These are phyloP conservation scores for Cymbidium sinense DNA, from an alignment of 106 monocot genomes.

Conservation along the genomic window DNA sequence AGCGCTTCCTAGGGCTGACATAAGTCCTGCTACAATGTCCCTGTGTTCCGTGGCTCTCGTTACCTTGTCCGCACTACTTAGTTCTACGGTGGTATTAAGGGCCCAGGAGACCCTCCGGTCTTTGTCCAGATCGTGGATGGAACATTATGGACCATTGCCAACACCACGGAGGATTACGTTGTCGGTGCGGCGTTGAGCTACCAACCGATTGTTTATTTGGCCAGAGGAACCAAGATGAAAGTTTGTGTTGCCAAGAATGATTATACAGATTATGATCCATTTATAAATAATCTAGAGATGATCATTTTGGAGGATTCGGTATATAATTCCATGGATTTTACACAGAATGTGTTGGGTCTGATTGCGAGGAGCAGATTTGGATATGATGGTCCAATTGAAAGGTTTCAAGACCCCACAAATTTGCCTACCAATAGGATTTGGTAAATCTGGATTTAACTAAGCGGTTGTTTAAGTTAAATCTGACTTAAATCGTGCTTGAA, in stretches of 20 bases:
- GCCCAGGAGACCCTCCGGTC: constrained; percentile 41
- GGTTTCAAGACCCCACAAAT: too few species aligned
- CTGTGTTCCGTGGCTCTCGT: too few species aligned
- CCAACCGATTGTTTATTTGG: constrained; percentile 57
- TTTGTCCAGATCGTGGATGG: constrained; percentile 84
- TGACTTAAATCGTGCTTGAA: too few species aligned
- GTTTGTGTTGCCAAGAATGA: too few species aligned
- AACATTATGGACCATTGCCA: constrained; percentile 65
- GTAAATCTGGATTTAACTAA: too few species aligned
- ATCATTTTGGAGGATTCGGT: constrained; percentile 46
- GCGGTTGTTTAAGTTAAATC: too few species aligned
- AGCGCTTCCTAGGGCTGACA: constrained; percentile 16
- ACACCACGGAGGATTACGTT: constrained; percentile 59
- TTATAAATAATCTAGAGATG: too few species aligned
- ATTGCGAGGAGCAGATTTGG: constrained; percentile 66
- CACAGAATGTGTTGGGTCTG: constrained; percentile 51
- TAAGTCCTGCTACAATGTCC: too few species aligned
- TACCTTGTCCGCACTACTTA: too few species aligned
- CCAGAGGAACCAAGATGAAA: too few species aligned
- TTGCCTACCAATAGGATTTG: too few species aligned
- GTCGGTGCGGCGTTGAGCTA: constrained; percentile 51
- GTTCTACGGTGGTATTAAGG: constrained; percentile 35
- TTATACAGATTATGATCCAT: too few species aligned
- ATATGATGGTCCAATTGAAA: constrained; percentile 25
- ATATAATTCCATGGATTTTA: constrained; percentile 69